Base-by-base conservation (phyloP, 2,329 filamentous ascomycete species). In the Claviceps fusiformis region DNA sequence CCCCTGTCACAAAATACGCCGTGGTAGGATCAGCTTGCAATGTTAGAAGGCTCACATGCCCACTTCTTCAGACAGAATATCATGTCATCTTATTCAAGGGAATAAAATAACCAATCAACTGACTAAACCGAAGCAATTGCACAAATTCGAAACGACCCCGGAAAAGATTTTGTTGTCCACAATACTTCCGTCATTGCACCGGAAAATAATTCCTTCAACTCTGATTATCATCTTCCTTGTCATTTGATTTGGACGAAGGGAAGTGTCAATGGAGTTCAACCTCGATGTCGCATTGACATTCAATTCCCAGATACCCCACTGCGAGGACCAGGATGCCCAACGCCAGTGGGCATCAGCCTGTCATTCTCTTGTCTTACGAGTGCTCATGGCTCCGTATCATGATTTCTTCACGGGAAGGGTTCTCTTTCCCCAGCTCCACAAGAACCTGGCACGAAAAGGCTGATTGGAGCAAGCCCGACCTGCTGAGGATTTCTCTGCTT, bases 281-380 rank as follows among this genome's bases (percentile, higher is more conserved):
- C 29, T 50, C 48, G 15, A 50, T 35, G 53, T 31, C 50, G n/a
- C 48, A 15, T 51, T 45, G 45, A 29, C 5, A 46, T 39, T 31
- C 53, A 19, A 45, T 31, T 41, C 55, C 45, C 24, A 19, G 19
- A 33, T 43, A 19, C 53, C 46, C 49, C 44, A 43, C 49, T 39
- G 13, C 24, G 3, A 27, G 13, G 27, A 47, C 55, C 44, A 55
- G 51, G 54, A 39, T 54, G 46, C 35, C 45, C 52, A 35, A 35
- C 46, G 50, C 45, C 50, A 51, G 53, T 55, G 46, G 50, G 29
- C 49, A 54, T 57, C 53, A 55, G 53, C 53, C 33, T 55, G 44
- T 33, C 46, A 45, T 37, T 45, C 49, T 50, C 55, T 50, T 52
- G 44, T 47, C 46, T 49, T 31, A 41, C 52, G 44, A 41, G 29